Base-by-base conservation (phyloP, 768 basidiomycete species). In the Termitomyces sp. region DNA sequence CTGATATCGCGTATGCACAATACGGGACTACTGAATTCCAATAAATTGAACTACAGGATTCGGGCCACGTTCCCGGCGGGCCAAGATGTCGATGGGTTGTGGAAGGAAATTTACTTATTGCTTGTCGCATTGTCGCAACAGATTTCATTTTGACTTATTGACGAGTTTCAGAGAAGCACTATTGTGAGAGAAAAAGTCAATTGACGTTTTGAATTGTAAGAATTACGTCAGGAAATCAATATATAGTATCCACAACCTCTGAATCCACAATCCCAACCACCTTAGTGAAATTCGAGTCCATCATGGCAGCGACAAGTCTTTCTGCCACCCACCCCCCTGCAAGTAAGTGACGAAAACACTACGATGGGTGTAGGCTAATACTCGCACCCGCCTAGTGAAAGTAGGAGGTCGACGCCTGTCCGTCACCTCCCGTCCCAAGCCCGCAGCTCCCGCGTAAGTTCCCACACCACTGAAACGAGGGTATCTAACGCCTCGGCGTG, bases 351-450 rank as follows among this genome's bases (percentile, higher is more conserved):
- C 26, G 2, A 16, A 14, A 33, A 2, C n/a, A 58, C 26, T 1
- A 57, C 24, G 20, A 20, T n/a, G 16, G n/a, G 38, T 18, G 6
- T 14, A 7, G 26, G 18, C 18, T 48, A 32, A 49, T 33, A 4
- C 0, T 16, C 7, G 33, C n/a, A 14, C n/a, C 22, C 12, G 22
- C 16, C 24, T 28, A 78, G 76, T 77, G 58, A 77, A 77, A 68
- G 81, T 83, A 14, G 81, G 75, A 35, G 80, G 81, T 28, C 76
- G 82, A 47, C 77, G 83, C 14, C 74, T 79, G 42, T 84, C 83
- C 22, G 61, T 74, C 30, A 73, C 72, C 38, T 64, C 75, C 1
- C 80, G 69, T 62, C 74, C 70, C 56, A 80, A 67, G 61, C 60
- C 71, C 14, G 73, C 72, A 52, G 59, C 58, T 3, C 50, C 66